Base-by-base conservation (phyloP, 768 basidiomycete genomes). In the Steccherinum ochraceum region DNA sequence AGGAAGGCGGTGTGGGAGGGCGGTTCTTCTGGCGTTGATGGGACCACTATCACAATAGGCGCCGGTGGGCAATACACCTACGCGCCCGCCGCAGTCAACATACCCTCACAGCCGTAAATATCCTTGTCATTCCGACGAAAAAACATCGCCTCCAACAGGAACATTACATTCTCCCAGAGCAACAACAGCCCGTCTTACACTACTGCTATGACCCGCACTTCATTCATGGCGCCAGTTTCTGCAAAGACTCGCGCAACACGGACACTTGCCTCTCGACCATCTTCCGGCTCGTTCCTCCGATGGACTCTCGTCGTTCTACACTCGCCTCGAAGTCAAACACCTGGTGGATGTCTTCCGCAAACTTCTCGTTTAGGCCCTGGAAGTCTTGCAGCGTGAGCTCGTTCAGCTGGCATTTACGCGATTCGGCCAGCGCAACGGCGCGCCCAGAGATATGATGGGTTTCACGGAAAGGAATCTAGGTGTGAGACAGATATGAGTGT, bases 381-480 rank as follows among this genome's bases (percentile, higher is more conserved):
- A 81, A 94, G 67, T 99, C 92, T 27, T 81, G 70, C 46, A 93
- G 72, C 1, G 83, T 76, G 54, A 99, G 77, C 46, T 89, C 82
- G 55, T 90, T 84, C 40, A 99, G 75, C 60, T 90, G 87, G 59
- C 87, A 85, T 53, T 79, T 76, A 26, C 82, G 80, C 40, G 84
- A 73, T 67, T 99, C 96, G 0, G 95, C 95, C 35, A 97, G 76
- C 1, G 95, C 93, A 43, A 99, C 95, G 18, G 95, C 93, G 12
- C 92, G 85, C 3, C 96, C 96, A 3, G 96, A 97, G 58, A 99
- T 83, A 66, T 99, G 96, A 65, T 99, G 96, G 1, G 96, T 99
- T 69, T 97, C 93, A 41, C 96, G 86, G 82, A 99, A 98, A 5
- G 96, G 96, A 40, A 93, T 89, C 94, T 96, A 59, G 20, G 25